These are phyloP conservation scores for Allium sativum DNA, from an alignment of 106 monocot genomes.

Conservation along the genomic window DNA sequence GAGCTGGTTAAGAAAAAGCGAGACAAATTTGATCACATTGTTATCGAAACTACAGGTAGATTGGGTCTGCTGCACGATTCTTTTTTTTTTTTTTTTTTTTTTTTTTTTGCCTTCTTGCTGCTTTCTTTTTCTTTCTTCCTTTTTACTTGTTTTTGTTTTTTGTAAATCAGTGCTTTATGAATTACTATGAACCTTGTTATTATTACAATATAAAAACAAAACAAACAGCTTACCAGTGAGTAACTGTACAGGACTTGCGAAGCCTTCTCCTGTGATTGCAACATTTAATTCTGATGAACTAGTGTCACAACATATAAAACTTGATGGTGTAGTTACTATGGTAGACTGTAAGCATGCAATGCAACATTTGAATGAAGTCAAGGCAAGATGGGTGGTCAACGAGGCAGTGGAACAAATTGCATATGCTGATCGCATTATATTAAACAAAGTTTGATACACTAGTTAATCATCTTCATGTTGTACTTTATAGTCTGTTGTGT, in stretches of 20 bases:
- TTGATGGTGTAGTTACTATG: constrained; percentile 96
- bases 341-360: constrained; percentile 97
- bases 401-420: constrained; percentile 96
- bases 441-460: constrained; percentile 57
- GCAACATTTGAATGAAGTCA: constrained; percentile 90
- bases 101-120: not conserved
- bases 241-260: constrained; percentile 69
- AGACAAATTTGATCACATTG: constrained; percentile 89
- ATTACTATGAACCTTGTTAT: no score
- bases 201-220: no score
- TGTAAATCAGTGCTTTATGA: no score
- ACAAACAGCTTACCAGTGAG: not conserved
- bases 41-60: constrained; percentile 93
- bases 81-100: constrained; percentile 1
- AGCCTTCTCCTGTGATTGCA: constrained; percentile 93
- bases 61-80: not conserved
- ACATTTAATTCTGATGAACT: constrained; percentile 95
- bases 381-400: constrained; percentile 94
- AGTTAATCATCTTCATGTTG: not conserved
- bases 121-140: no score
- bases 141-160: no score
- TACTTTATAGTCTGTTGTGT: not conserved
- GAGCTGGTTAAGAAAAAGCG: constrained; percentile 67
- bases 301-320: constrained; percentile 70
- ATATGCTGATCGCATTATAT: constrained; percentile 92